Conservation (phyloP, 768 basidiomycete species). For the Kwoniella heveanensis region DNA sequence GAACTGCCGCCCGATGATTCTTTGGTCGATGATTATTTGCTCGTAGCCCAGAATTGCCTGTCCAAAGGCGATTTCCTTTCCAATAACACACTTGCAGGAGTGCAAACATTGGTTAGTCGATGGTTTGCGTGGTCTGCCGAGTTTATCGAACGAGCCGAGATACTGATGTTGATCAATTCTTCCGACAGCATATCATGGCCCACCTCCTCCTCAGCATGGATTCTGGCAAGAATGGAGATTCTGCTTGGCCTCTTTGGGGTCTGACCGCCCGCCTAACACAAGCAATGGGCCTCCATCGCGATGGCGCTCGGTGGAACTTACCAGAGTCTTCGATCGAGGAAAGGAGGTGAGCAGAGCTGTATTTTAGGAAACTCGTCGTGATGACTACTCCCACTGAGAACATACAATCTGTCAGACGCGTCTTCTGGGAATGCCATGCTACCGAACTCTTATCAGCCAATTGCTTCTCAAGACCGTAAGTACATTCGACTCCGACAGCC, state of each 20-base stretch:
- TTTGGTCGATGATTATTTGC: slow-evolving; percentile 10
- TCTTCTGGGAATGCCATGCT: slow-evolving; percentile 26
- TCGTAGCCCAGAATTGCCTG: slow-evolving; percentile 20
- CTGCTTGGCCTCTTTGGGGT: slow-evolving; percentile 26
- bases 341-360: no score
- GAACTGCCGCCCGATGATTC: slow-evolving; percentile 21
- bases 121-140: no score
- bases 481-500: no score
- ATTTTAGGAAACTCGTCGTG: no score
- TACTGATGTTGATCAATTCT: background rate
- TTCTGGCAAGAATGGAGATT: slow-evolving; percentile 25
- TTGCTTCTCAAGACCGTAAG: slow-evolving; percentile 26
- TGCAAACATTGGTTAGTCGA: slow-evolving; percentile 28
- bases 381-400: background rate
- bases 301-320: slow-evolving; percentile 25
- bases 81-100: slow-evolving; percentile 26
- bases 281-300: slow-evolving; percentile 25
- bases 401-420: no score
- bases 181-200: slow-evolving; percentile 10
- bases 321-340: slow-evolving; percentile 16
- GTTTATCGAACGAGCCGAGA: background rate
- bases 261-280: slow-evolving; percentile 14
- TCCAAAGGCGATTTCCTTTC: slow-evolving; percentile 24
- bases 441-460: slow-evolving; percentile 21
- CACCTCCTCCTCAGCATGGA: slow-evolving; percentile 5